Percentiles rank a stretch among this genome's conserved stretches.
phyloP scores from a whole-genome alignment of 1,139 yeast species.

The Trichomonascaceae sp. region DNA sequence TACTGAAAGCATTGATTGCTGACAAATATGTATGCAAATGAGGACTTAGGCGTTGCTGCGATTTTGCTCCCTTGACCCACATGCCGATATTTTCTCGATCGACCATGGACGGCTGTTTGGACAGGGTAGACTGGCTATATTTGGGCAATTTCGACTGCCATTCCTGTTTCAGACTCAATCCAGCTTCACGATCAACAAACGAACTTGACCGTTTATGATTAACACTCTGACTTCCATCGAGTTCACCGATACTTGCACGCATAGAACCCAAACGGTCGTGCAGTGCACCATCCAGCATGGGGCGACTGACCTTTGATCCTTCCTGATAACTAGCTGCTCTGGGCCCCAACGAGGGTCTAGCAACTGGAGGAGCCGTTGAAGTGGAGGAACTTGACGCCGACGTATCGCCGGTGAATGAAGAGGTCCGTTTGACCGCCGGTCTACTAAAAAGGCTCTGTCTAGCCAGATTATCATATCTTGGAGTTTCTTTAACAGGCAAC shows the following conservation, averaged over 20 bases:
- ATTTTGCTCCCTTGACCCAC: conserved; percentile 32
- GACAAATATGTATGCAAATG: conserved; percentile 32
- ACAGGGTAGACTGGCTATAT: conserved; percentile 1
- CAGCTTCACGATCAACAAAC: background rate
- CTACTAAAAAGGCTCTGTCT: conserved; percentile 13
- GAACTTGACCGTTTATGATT: background rate
- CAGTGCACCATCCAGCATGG: background rate
- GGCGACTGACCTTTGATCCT: conserved; percentile 2
- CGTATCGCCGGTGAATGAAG: background rate
- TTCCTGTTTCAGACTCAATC: background rate
- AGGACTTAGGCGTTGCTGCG: conserved; percentile 28
- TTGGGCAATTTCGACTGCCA: background rate
- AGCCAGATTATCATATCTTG: conserved; percentile 22
- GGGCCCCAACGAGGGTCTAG: conserved; percentile 18
- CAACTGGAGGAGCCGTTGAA: background rate
- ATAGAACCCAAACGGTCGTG: background rate
- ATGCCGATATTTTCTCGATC: conserved; percentile 31
- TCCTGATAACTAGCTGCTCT: conserved; percentile 15
- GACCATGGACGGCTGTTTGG: conserved; percentile 9
- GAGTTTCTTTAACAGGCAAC: conserved; percentile 25
- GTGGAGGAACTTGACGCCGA: background rate
- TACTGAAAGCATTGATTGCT: conserved; percentile 37
- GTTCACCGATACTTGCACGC: background rate
- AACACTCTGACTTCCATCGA: background rate
- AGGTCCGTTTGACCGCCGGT: conserved; percentile 5